These are phyloP conservation scores for Musa troglodytarum DNA, from an alignment of 176 grass and related monocot species.

Conservation along the genomic window DNA sequence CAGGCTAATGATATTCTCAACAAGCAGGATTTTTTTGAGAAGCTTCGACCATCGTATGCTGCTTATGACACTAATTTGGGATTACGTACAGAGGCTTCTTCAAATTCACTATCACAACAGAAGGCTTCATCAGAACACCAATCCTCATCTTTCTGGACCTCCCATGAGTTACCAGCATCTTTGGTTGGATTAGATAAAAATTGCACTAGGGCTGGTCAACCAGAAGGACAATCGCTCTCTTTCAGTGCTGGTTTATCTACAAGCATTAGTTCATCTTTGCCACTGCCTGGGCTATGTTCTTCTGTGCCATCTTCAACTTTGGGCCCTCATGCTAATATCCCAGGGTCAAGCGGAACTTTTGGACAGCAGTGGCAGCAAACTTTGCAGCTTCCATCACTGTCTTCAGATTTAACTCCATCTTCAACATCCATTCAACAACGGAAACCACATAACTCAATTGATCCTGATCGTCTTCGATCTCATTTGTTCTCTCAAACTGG, in stretches of 20 bases:
- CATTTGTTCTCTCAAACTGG: conserved; percentile 26
- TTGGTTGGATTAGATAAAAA: conserved; percentile 33
- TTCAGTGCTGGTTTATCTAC: conserved; percentile 24
- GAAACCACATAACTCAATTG: conserved; percentile 35
- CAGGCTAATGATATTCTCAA: conserved; percentile 6
- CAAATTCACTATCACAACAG: conserved; percentile 29
- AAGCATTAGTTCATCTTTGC: conserved; percentile 38
- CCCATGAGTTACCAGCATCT: conserved; percentile 19
- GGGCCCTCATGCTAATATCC: conserved; percentile 18
- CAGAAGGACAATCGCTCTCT: conserved; percentile 28
- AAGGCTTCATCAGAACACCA: conserved; percentile 20
- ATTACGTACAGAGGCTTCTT: conserved; percentile 31
- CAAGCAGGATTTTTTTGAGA: conserved; percentile 50
- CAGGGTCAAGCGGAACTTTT: conserved; percentile 30
- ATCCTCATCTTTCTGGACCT: conserved; percentile 31
- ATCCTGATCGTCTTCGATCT: conserved; percentile 40
- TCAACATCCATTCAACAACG: conserved; percentile 26
- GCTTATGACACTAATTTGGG: conserved; percentile 32
- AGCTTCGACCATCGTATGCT: conserved; percentile 18
- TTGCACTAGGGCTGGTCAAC: conserved; percentile 35
- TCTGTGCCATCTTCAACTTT: conserved; percentile 39
- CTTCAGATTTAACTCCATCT: conserved; percentile 34
- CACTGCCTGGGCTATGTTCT: conserved; percentile 27
- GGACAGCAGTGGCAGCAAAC: conserved; percentile 54
- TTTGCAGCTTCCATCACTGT: conserved; percentile 46